Evolutionary conservation across 2,329 filamentous ascomycete species (phyloP).

Genomic region (Bipolaris victoriae): DNA sequence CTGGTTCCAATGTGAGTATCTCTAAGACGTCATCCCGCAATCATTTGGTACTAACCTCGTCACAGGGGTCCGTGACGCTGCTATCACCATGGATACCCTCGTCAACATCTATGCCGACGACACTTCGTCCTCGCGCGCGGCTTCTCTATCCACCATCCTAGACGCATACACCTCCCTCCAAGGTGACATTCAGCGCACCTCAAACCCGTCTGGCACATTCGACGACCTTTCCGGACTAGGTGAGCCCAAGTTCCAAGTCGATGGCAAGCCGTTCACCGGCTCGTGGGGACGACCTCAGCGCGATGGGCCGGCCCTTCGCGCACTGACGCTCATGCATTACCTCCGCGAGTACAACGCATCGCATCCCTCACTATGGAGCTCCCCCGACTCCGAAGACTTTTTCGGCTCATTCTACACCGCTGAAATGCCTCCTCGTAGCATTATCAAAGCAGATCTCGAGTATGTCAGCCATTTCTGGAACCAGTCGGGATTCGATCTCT

Average conservation of each 20-base stretch:
- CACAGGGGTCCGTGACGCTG: slow-evolving; percentile 52
- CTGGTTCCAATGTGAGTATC: slow-evolving; percentile 52
- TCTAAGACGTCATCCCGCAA: background rate
- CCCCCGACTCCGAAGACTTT: slow-evolving; percentile 32
- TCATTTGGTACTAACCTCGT: background rate
- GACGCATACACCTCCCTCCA: slow-evolving; percentile 45
- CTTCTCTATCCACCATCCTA: slow-evolving; percentile 38
- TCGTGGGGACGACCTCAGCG: slow-evolving; percentile 54
- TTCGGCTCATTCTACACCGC: slow-evolving; percentile 48
- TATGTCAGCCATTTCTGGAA: slow-evolving; percentile 54
- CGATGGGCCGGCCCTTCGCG: slow-evolving; percentile 53
- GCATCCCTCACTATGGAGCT: slow-evolving; percentile 47
- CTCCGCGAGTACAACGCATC: slow-evolving; percentile 51
- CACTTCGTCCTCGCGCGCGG: slow-evolving; percentile 33
- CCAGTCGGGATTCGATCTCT: slow-evolving; percentile 52
- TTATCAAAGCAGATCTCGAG: slow-evolving; percentile 55
- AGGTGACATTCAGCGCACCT: slow-evolving; percentile 47
- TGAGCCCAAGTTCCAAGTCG: slow-evolving; percentile 52
- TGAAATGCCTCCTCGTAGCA: slow-evolving; percentile 44
- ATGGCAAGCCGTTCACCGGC: slow-evolving; percentile 46
- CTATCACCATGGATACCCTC: slow-evolving; percentile 52
- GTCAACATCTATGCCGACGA: slow-evolving; percentile 49
- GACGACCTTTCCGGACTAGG: slow-evolving; percentile 49
- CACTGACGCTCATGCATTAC: slow-evolving; percentile 52
- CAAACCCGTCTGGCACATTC: slow-evolving; percentile 48